These are phyloP conservation scores for Circinella minor DNA, from an alignment of 371 early-diverging fungal species.

Conservation along the genomic window DNA sequence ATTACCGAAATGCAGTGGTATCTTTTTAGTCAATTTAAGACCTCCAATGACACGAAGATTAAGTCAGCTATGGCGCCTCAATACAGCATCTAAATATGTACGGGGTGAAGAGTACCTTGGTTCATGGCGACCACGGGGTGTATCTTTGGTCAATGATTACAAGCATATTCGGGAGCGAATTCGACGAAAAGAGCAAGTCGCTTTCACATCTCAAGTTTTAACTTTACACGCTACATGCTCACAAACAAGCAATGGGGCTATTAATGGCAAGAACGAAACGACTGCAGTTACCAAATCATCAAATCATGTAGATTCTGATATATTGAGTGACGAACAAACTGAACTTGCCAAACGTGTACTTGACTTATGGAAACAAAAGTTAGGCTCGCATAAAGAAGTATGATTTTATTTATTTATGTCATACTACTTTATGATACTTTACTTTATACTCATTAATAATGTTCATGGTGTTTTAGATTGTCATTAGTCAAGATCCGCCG, in stretches of 20 bases:
- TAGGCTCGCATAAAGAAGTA: constrained; percentile 55
- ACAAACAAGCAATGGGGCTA: constrained; percentile 20
- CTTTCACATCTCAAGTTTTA: constrained; percentile 22
- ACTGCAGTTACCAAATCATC: constrained; percentile 4
- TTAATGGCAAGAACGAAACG: constrained; percentile 9
- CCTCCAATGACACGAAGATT: constrained; percentile 61
- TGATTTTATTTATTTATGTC: background rate
- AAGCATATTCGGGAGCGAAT: constrained; percentile 49
- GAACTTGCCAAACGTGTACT: constrained; percentile 47
- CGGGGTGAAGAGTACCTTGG: constrained; percentile 85
- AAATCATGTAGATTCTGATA: constrained; percentile 3
- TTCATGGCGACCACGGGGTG: constrained; percentile 79
- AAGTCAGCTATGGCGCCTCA: constrained; percentile 72
- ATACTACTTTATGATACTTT: background rate
- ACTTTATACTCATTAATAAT: background rate
- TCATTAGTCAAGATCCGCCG: constrained; percentile 59
- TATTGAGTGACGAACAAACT: constrained; percentile 5
- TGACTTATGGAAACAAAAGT: constrained; percentile 53
- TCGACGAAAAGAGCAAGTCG: constrained; percentile 25
- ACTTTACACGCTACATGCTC: constrained; percentile 18
- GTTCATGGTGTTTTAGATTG: constrained; percentile 29
- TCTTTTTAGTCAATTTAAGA: constrained; percentile 59
- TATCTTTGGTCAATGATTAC: constrained; percentile 70
- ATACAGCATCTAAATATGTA: constrained; percentile 80
- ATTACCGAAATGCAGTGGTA: constrained; percentile 46